Conservation (phyloP, 306 rosid genomes). For the Hylodesmum podocarpum region DNA sequence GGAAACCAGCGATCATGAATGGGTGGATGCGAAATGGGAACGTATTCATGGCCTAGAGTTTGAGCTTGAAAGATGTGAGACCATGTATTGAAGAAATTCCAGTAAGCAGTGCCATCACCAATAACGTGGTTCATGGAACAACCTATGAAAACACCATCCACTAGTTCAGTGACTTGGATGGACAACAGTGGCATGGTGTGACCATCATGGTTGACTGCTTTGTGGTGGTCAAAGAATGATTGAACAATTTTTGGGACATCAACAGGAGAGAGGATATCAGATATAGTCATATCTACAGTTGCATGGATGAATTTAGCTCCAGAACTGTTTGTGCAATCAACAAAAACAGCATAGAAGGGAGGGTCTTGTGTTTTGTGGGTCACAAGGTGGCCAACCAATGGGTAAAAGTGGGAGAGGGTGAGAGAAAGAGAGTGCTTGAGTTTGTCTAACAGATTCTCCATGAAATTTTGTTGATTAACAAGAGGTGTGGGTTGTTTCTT, state of each 20-base stretch:
- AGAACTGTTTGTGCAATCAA: slow-evolving; percentile 34
- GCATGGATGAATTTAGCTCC: slow-evolving; percentile 56
- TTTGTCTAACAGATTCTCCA: slow-evolving; percentile 21
- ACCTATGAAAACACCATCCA: slow-evolving; percentile 61
- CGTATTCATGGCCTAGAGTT: not conserved
- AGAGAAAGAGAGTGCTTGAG: slow-evolving; percentile 53
- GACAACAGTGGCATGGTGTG: slow-evolving; percentile 52
- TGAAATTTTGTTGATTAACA: not conserved
- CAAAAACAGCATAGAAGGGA: slow-evolving; percentile 30
- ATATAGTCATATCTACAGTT: slow-evolving; percentile 36
- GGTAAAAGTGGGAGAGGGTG: slow-evolving; percentile 57
- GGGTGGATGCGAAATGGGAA: slow-evolving; percentile 40
- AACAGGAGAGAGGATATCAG: slow-evolving; percentile 51
- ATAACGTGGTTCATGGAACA: slow-evolving; percentile 52
- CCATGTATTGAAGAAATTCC: slow-evolving; percentile 57
- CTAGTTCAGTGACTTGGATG: slow-evolving; percentile 51
- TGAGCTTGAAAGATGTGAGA: slow-evolving; percentile 53
- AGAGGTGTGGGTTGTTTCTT: not conserved
- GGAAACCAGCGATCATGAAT: slow-evolving; percentile 53
- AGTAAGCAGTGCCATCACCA: slow-evolving; percentile 55
- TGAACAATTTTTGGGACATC: slow-evolving; percentile 51
- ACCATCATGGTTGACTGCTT: slow-evolving; percentile 53
- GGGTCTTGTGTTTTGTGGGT: slow-evolving; percentile 32
- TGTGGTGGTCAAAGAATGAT: slow-evolving; percentile 54
- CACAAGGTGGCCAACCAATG: slow-evolving; percentile 48